Evolutionary conservation across 345 rosid species (phyloP), one percentile per base, ranked within the genome.

Genomic region (Populus tremula): DNA sequence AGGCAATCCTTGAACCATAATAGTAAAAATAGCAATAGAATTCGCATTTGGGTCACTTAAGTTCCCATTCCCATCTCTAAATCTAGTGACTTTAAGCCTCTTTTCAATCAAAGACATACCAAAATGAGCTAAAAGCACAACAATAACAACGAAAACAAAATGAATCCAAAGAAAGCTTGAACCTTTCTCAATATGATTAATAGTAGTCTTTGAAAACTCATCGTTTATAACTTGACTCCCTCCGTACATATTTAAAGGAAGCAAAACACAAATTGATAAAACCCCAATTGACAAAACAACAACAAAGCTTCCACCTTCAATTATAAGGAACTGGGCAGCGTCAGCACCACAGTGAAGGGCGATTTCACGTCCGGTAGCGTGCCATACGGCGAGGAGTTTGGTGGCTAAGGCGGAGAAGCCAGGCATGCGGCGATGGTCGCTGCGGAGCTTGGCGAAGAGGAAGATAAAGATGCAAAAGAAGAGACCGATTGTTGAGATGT

Each of bases 301-400:
- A 36, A 82, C 85, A 38, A 89, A 93, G 90, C 96, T 96, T 3
- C 98, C 97, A 27, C 98, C 97, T 86, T 93, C 98, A 36, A 95
- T 92, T 33, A 93, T 84, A 12, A 95, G 94, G 74, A 89, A 95
- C 70, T 93, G 99, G 17, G 99, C 96, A 1, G 99, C 93, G 77
- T 95, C 99, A 23, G 99, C 99, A 11, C 99, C 98, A 49, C 99
- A 93, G 79, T 93, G 99, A 21, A 88, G 88, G 21, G 92, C 94
- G 72, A 95, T 93, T 89, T 95, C 99, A 11, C 89, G 87, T 63
- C 90, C 85, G 20, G 97, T 90, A 73, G 98, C 98, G 76, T 91
- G 92, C 99, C 99, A 93, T n/a, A 91, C 94, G 38, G 99, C 92
- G 29, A 93, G 97, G 68, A 93, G 98, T 88, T 96, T 93, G 47